Percentiles rank a stretch among this genome's conserved stretches.
Evolutionary conservation across 1,284 basidiomycete genomes (phyloP).

Genomic region (Trichosporon ovoides): DNA sequence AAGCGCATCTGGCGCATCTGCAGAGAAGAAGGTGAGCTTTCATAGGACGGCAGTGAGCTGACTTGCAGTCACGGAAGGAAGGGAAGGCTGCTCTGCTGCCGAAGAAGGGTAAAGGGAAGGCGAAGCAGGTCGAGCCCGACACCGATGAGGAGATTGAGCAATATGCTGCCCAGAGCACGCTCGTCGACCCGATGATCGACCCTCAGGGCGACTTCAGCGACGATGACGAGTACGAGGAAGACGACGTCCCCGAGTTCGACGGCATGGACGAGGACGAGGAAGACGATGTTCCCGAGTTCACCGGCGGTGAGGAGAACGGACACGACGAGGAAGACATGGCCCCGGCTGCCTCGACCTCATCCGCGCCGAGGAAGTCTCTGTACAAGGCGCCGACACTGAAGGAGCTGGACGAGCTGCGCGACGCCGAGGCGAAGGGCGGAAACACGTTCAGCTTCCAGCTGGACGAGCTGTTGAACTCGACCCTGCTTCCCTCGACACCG

Average conservation of each 20-base stretch:
- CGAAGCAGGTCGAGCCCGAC: slow-evolving; percentile 13
- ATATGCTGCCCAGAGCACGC: slow-evolving; percentile 15
- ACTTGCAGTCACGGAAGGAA: slow-evolving; percentile 12
- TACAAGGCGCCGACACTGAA: slow-evolving; percentile 54
- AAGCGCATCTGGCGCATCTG: neutral
- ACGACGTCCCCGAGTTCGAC: slow-evolving; percentile 17
- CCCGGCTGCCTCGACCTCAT: slow-evolving; percentile 17
- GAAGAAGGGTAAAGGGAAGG: slow-evolving; percentile 9
- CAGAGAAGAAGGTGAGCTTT: slow-evolving; percentile 16
- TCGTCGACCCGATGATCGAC: slow-evolving; percentile 26
- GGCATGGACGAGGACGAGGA: slow-evolving; percentile 41
- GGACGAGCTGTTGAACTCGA: slow-evolving; percentile 68
- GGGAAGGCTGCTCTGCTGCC: no score
- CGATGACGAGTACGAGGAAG: slow-evolving; percentile 22
- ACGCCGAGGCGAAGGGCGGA: slow-evolving; percentile 32
- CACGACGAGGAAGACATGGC: slow-evolving; percentile 31
- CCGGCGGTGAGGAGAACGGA: slow-evolving; percentile 33
- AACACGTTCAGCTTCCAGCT: slow-evolving; percentile 55
- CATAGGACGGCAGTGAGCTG: no score
- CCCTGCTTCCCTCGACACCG: slow-evolving; percentile 56
- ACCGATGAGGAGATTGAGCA: slow-evolving; percentile 23
- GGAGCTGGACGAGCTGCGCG: slow-evolving; percentile 59
- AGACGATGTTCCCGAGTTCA: slow-evolving; percentile 30
- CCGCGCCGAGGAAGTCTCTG: slow-evolving; percentile 22
- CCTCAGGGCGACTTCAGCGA: slow-evolving; percentile 18